Evolutionary conservation across 441 rosid species (phyloP), one percentile per base, ranked within the genome.

Genomic region (Mallotus repandus): DNA sequence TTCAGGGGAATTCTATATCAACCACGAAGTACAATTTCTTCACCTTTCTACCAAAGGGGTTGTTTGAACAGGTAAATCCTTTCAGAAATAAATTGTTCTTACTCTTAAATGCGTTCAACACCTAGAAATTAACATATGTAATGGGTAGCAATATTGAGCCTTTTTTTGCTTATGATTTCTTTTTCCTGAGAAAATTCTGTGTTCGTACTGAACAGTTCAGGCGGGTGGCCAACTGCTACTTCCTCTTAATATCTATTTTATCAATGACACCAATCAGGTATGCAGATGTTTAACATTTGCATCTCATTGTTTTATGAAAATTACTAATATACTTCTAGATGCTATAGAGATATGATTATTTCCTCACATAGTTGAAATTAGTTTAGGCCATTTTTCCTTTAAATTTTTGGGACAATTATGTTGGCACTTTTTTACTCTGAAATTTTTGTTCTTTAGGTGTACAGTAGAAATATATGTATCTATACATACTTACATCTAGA

Each of bases 181-280:
- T 72, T 72, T 73, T 77, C 76, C 84, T 85, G 83, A 82, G 69
- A 85, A 77, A 64, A 61, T 58, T 63, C 45, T 75, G 32, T 84
- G 15, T 79, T 79, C 79, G 45, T 67, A 69, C 76, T 89, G 87
- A 64, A 83, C 98, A 96, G 99, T 96, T 94, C 85, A 92, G 99
- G 86, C 98, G 99, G 86, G 98, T 96, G 72, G 99, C 98, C 43
- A 96, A 94, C 76, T 83, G 89, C 63, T 96, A 94, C 89, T 96
- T 94, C 81, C 95, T 96, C 78, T 85, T 89, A 84, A 90, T 94
- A 74, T 89, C 99, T 52, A 91, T 91, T 81, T 83, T 96, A 75
- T 96, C 99, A 15, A 86, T 91, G 81, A 94, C 97, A 46, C 98
- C 98, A 50, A 92, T 94, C 81, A 96, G 98, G 99, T 96, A 85